These are phyloP conservation scores for Ceratobasidium theobromae DNA, from an alignment of 1,284 basidiomycete genomes.

Conservation along the genomic window DNA sequence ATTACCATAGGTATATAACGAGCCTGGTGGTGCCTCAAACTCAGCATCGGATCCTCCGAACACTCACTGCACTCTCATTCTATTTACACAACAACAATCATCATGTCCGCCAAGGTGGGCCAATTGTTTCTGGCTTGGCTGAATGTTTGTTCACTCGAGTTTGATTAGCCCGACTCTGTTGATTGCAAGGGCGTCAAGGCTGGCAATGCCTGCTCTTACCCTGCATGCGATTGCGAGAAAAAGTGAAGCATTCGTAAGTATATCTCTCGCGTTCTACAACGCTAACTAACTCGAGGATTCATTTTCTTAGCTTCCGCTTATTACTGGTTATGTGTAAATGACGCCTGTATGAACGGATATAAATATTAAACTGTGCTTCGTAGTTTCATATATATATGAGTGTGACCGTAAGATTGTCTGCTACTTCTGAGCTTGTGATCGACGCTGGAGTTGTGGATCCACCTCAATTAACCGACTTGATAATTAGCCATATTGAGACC, in stretches of 20 bases:
- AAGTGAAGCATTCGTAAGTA: constrained; percentile 15
- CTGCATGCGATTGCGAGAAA: constrained; percentile 16
- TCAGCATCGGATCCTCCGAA: background rate
- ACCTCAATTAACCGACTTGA: no score
- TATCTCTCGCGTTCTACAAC: background rate
- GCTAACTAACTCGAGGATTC: background rate
- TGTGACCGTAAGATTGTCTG: background rate
- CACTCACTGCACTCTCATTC: background rate
- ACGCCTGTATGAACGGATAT: constrained; percentile 17
- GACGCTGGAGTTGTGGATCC: background rate
- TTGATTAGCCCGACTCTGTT: background rate
- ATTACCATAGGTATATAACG: background rate
- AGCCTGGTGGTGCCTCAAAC: background rate
- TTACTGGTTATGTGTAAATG: background rate
- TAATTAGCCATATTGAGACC: no score
- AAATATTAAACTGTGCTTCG: background rate
- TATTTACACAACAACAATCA: background rate
- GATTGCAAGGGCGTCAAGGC: constrained; percentile 13
- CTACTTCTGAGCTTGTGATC: background rate
- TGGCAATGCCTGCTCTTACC: constrained; percentile 15
- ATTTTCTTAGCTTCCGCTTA: background rate
- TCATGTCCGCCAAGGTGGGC: constrained; percentile 19
- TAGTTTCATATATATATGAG: background rate
- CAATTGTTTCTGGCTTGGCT: background rate
- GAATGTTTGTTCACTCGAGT: background rate